Evolutionary conservation across 2,329 filamentous ascomycete genomes (phyloP).

Genomic region (Raffaelea arxii): DNA sequence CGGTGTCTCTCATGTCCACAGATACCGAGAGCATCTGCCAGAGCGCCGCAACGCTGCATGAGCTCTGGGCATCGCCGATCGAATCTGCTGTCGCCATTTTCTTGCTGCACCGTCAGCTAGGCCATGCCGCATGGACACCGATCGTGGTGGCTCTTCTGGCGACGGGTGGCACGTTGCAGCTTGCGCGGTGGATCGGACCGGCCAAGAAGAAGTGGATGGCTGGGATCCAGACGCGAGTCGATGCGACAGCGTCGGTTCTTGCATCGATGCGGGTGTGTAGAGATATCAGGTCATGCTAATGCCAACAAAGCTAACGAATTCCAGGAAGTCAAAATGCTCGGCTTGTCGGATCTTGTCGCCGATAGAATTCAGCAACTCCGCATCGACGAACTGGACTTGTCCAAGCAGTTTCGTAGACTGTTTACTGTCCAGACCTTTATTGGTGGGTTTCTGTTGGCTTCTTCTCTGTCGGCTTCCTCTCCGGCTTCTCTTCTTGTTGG

Average conservation of each 20-base stretch:
- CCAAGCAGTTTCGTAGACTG: not conserved
- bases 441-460: not conserved
- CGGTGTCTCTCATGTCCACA: slow-evolving; percentile 20
- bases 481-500: no score
- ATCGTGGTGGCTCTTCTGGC: slow-evolving; percentile 1
- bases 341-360: not conserved
- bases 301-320: not conserved
- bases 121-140: slow-evolving; percentile 6
- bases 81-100: slow-evolving; percentile 9
- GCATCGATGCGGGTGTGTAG: slow-evolving; percentile 34
- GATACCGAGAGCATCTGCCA: slow-evolving; percentile 18
- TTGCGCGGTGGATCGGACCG: not conserved
- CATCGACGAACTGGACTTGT: not conserved
- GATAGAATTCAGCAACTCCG: not conserved
- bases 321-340: slow-evolving; percentile 4
- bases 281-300: not conserved
- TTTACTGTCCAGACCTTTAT: not conserved
- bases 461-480: no score
- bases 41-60: slow-evolving; percentile 16
- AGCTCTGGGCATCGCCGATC: slow-evolving; percentile 11
- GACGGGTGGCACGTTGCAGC: not conserved
- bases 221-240: slow-evolving; percentile 37
- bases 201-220: slow-evolving; percentile 28
- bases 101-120: slow-evolving; percentile 9
- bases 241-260: slow-evolving; percentile 34